Evolutionary conservation across 2,329 filamentous ascomycete species (phyloP), one percentile per base, ranked within the genome.

Genomic region (Alternaria infectoria): DNA sequence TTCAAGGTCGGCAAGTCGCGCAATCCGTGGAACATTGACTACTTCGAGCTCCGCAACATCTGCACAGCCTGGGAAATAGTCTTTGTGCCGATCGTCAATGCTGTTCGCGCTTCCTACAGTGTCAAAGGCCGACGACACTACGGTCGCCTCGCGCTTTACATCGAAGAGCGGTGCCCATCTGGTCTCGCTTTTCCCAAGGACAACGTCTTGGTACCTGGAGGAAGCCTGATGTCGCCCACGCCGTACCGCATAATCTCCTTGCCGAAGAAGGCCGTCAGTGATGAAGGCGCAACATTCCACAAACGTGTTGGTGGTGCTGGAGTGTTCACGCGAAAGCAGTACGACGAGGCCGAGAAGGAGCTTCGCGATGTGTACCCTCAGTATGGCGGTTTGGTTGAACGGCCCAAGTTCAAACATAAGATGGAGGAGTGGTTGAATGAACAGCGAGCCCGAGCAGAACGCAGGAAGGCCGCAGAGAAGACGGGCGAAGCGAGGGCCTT

Each of bases 351-450:
- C 1, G 74, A 78, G 60, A 69, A 62, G 19, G 77, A 78, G 51
- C 58, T 78, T 25, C 71, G 74, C 9, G 49, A 64, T 21, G 69
- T 74, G 4, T 76, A 74, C 44, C 72, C 74, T 10, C 71, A 75
- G 45, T 79, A 76, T 32, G 77, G 77, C 28, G 68, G 71, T 19
- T 50, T 78, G 2, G 66, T 78, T 19, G 76, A 78, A 64, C 73
- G 73, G 1, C 75, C 76, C 4, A 74, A 69, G 44, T 72, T 71
- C 52, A 77, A 74, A 51, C 64, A 67, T 46, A 69, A 65, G 44
- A 68, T 77, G 61, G 62, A 66, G 7, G 74, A 72, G n/a, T 79
- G 73, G 72, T 40, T 79, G 4, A 66, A 65, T 13, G 65, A 64
- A 40, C 73, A 77, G 64, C 67, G 71, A 44, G 54, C 54, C 13